Evolutionary conservation across 495 filamentous ascomycete species (phyloP).

Genomic region (Penicillium malachiteum): DNA sequence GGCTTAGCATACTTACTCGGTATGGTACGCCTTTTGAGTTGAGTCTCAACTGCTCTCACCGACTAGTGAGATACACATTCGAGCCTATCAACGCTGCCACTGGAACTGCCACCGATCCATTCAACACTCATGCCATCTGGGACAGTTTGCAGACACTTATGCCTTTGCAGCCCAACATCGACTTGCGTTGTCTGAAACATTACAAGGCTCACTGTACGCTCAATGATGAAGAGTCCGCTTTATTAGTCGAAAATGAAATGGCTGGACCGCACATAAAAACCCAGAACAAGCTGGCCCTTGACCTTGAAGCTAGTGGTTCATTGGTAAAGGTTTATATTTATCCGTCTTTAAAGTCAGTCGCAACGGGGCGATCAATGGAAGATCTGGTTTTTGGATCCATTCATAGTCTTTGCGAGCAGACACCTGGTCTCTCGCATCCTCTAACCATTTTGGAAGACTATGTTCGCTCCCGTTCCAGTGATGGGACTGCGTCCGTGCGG

Average conservation of each 20-base stretch:
- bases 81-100: slow-evolving; percentile 8
- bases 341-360: slow-evolving; percentile 5
- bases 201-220: neutral
- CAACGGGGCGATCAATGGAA: slow-evolving; percentile 3
- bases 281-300: slow-evolving; percentile 15
- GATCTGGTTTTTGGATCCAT: slow-evolving; percentile 7
- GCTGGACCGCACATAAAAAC: slow-evolving; percentile 2
- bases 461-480: slow-evolving; percentile 1
- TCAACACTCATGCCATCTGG: slow-evolving; percentile 14
- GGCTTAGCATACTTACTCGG: slow-evolving; percentile 8
- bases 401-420: neutral
- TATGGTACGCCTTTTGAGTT: slow-evolving; percentile 14
- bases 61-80: slow-evolving; percentile 10
- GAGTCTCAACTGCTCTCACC: slow-evolving; percentile 13
- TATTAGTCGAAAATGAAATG: neutral
- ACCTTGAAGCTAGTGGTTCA: slow-evolving; percentile 1
- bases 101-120: slow-evolving; percentile 12
- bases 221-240: neutral
- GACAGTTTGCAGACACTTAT: slow-evolving; percentile 1
- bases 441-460: slow-evolving; percentile 5
- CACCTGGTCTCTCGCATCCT: neutral
- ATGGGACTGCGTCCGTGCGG: neutral
- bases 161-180: neutral
- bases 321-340: slow-evolving; percentile 14
- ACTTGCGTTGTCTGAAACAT: neutral